Base-by-base conservation (phyloP, 208 protist genomes). In the Wallacemonas rigidus region DNA sequence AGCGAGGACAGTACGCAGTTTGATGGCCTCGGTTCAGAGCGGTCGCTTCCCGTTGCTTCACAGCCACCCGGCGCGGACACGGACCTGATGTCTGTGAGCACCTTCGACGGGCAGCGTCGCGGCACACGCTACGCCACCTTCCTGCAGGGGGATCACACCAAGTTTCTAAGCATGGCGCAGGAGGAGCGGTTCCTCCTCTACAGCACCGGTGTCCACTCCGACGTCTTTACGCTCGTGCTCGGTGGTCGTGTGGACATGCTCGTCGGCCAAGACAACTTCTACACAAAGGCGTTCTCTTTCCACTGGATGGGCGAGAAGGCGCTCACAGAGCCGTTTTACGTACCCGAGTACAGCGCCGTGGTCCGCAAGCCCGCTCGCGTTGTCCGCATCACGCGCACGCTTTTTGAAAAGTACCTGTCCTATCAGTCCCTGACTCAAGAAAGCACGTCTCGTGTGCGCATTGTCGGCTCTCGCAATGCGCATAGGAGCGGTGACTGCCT, bases 261-360 rank as follows among this genome's bases (percentile, higher is more conserved):
- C 2, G 83, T 97, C 15, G 85, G 82, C 7, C 40, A 77, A 6
- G 82, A 91, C 43, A 77, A 71, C 36, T 93, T 95, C 73, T 62
- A 71, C 55, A 75, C 80, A 15, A 80, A 68, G 55, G 79, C 86
- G 38, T 81, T 71, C 48, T 86, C 85, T 55, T 97, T 95, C 69
- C 70, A 90, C 44, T 87, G 72, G 60, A 69, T 97, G 17, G 92
- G 82, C 1, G 90, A 94, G 72, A 83, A 90, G 71, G 89, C 89
- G 8, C 84, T 97, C 36, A 87, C 74, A 14, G 75, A 76, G 44
- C 51, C 76, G 38, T 79, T 86, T 50, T 96, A 92, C 55, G 70
- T 83, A 9, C 88, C 92, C 0, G 89, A 92, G 58, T 96, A 82
- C 81, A 94, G 87, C 67, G 92, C 89, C 2, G 62, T 93, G 9